These are phyloP conservation scores for Sisymbrium altissimum DNA, from an alignment of 345 rosid genomes.

Conservation along the genomic window DNA sequence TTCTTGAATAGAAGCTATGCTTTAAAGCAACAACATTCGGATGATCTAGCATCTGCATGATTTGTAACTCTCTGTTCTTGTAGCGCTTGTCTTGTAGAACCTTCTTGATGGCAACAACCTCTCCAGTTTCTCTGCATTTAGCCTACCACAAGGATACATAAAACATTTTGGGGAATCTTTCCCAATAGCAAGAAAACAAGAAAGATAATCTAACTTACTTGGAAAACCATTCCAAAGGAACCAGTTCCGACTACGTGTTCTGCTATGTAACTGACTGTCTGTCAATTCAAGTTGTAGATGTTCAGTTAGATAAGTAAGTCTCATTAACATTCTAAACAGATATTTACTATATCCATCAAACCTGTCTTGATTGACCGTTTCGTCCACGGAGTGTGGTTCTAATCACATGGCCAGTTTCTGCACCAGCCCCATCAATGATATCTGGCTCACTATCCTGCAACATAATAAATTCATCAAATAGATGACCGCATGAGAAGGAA, in stretches of 20 bases:
- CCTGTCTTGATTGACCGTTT: constrained; percentile 90
- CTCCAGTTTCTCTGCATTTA: constrained; percentile 87
- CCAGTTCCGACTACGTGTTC: constrained; percentile 87
- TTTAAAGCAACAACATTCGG: constrained; percentile 74
- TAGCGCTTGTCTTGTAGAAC: constrained; percentile 87
- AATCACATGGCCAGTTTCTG: constrained; percentile 89
- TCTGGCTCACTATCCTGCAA: constrained; percentile 88
- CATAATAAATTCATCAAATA: not conserved
- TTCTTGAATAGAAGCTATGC: constrained; percentile 73
- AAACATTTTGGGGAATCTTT: not conserved
- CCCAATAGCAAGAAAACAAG: not conserved
- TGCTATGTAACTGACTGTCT: constrained; percentile 74
- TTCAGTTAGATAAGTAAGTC: not conserved
- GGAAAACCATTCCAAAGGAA: constrained; percentile 77
- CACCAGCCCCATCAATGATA: constrained; percentile 77
- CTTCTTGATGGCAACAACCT: constrained; percentile 79
- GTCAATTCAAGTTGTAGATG: too few relatives aligned
- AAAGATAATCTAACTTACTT: constrained; percentile 44
- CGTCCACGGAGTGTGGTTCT: constrained; percentile 80
- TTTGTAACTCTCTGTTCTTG: constrained; percentile 82
- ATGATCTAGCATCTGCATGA: constrained; percentile 87
- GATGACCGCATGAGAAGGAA: not conserved
- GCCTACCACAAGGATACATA: constrained; percentile 49
- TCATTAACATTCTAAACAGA: constrained; percentile 11
- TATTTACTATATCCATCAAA: constrained; percentile 19